A percentile compares a stretch with the other conserved stretches of the same genome.
phyloP scores from a whole-genome alignment of 768 basidiomycete genomes.

The Amanita polypyramis region DNA sequence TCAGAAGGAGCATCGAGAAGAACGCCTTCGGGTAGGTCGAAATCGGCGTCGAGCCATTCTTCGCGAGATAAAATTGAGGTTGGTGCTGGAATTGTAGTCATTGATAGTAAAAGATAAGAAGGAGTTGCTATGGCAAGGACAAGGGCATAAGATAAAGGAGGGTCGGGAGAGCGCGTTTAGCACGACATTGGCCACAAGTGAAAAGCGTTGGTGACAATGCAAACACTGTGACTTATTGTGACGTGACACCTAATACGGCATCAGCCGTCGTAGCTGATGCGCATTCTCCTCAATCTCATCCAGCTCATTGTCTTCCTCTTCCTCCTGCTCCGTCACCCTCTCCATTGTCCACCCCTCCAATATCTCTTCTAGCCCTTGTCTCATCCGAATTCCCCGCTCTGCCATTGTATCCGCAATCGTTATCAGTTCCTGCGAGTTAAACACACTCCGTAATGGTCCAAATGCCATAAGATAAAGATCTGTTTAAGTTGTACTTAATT shows the following conservation, averaged over 20 bases:
- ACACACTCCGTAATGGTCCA: conserved; percentile 54
- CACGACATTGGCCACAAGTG: conserved; percentile 5
- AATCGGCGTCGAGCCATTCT: conserved; percentile 84
- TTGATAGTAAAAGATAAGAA: conserved; percentile 19
- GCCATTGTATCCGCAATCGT: conserved; percentile 64
- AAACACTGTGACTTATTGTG: conserved; percentile 1
- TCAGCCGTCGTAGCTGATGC: conserved; percentile 44
- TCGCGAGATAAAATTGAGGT: conserved; percentile 45
- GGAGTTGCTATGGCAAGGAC: background rate
- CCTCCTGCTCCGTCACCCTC: conserved; percentile 18
- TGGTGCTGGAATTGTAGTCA: conserved; percentile 54
- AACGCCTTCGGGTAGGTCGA: conserved; percentile 71
- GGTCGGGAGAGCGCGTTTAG: conserved; percentile 7
- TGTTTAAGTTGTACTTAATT: conserved; percentile 17
- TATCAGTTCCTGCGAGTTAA: conserved; percentile 48
- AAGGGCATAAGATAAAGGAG: conserved; percentile 7
- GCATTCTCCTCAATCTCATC: conserved; percentile 57
- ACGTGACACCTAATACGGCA: conserved; percentile 40
- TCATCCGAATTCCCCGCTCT: conserved; percentile 59
- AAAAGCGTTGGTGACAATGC: conserved; percentile 3
- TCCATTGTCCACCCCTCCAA: conserved; percentile 34
- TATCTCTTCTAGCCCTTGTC: conserved; percentile 49
- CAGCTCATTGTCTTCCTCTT: conserved; percentile 23
- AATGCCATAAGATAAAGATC: conserved; percentile 75
- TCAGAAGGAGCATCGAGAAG: conserved; percentile 55